A percentile compares a stretch with the other conserved stretches of the same genome.
These are phyloP conservation scores for Cyclotella cryptica DNA, from an alignment of 108 stramenopile species.

Conservation along the genomic window DNA sequence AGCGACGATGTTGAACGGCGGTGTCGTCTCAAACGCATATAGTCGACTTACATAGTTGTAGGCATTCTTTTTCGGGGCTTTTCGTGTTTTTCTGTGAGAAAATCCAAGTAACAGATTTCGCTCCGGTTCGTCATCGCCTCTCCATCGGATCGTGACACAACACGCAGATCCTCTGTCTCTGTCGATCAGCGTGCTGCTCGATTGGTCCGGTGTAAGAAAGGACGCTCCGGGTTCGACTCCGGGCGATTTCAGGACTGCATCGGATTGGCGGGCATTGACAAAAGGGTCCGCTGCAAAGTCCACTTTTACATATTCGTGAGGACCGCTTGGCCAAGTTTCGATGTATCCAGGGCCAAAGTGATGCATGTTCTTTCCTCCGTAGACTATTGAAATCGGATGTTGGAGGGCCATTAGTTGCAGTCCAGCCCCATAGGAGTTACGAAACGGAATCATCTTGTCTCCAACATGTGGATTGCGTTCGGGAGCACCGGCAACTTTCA, in stretches of 20 bases:
- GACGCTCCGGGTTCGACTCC: slow-evolving; percentile 36
- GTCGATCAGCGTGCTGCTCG: slow-evolving; percentile 5
- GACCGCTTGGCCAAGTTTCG: slow-evolving; percentile 47
- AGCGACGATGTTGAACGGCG: slow-evolving; percentile 54
- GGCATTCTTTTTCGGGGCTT: not conserved
- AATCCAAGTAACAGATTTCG: slow-evolving; percentile 43
- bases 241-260: slow-evolving; percentile 4
- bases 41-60: slow-evolving; percentile 50
- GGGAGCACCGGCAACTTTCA: slow-evolving; percentile 24
- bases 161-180: slow-evolving; percentile 56
- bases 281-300: slow-evolving; percentile 17
- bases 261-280: not conserved
- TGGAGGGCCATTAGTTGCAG: slow-evolving; percentile 33
- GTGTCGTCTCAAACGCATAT: slow-evolving; percentile 44
- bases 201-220: slow-evolving; percentile 21
- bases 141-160: slow-evolving; percentile 49
- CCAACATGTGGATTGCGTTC: not conserved
- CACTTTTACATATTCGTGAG: slow-evolving; percentile 29
- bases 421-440: slow-evolving; percentile 43
- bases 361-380: slow-evolving; percentile 48
- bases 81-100: slow-evolving; percentile 43
- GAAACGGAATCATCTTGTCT: slow-evolving; percentile 8
- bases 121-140: slow-evolving; percentile 1
- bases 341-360: slow-evolving; percentile 39
- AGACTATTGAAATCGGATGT: slow-evolving; percentile 18